These are phyloP conservation scores for Phanerodontia chrysosporium DNA, from an alignment of 768 basidiomycete genomes.

Conservation along the genomic window DNA sequence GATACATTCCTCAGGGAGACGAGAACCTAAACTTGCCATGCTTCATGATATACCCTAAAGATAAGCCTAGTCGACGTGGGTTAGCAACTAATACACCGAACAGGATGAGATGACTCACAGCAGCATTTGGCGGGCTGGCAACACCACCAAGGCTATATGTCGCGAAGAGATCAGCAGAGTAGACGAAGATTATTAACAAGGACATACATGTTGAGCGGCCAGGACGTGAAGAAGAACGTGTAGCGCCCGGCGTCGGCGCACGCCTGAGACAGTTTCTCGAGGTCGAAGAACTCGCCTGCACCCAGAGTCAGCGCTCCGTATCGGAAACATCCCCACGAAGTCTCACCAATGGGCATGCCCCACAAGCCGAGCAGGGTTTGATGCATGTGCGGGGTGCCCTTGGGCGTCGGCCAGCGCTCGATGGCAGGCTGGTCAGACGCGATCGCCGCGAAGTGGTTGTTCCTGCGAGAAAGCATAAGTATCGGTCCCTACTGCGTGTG, in stretches of 20 bases:
- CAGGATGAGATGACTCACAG: constrained; percentile 36
- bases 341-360: constrained; percentile 64
- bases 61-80: not conserved
- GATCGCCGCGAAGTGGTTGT: constrained; percentile 69
- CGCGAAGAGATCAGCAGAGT: not conserved
- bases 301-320: not conserved
- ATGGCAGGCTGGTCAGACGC: constrained; percentile 66
- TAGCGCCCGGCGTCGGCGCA: constrained; percentile 58
- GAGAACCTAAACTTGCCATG: no score
- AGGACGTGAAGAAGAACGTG: constrained; percentile 74
- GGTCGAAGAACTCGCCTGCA: constrained; percentile 60
- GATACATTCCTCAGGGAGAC: no score
- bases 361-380: constrained; percentile 42
- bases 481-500: not conserved
- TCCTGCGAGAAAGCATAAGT: constrained; percentile 36
- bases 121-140: constrained; percentile 69
- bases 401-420: constrained; percentile 58
- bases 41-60: not conserved
- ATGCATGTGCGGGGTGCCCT: constrained; percentile 45
- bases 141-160: constrained; percentile 53
- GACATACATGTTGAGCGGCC: constrained; percentile 68
- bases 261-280: constrained; percentile 54
- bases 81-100: not conserved
- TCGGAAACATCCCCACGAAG: not conserved
- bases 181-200: not conserved